These are phyloP conservation scores for Beta corolliflora DNA, from an alignment of 179 eudicot species.

Conservation along the genomic window DNA sequence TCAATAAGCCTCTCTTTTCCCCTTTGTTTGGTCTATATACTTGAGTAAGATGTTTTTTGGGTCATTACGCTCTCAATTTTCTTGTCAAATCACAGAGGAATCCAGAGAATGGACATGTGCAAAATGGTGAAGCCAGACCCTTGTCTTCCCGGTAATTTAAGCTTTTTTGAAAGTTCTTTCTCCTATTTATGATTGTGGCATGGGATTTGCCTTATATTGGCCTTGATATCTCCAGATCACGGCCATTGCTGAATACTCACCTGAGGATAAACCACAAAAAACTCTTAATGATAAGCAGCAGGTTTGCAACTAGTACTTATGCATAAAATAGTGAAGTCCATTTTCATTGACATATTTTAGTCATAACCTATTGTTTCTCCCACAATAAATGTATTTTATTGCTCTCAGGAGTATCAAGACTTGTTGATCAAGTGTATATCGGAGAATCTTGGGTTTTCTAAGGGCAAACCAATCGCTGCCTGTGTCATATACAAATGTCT, in stretches of 20 bases:
- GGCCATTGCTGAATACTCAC: constrained; percentile 48
- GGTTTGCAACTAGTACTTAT: constrained; percentile 43
- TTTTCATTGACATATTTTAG: neutral
- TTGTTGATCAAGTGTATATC: constrained; percentile 83
- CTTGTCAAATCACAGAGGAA: constrained; percentile 60
- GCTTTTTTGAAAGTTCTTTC: neutral
- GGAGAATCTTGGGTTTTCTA: constrained; percentile 85
- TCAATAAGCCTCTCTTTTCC: constrained; percentile 4
- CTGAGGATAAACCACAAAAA: constrained; percentile 93
- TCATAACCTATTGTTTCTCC: neutral
- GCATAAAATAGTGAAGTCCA: constrained; percentile 9
- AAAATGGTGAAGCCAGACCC: constrained; percentile 65
- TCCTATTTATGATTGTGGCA: neutral
- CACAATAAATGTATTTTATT: constrained; percentile 11
- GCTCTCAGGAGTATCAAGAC: constrained; percentile 86
- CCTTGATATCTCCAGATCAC: constrained; percentile 43
- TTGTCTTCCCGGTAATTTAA: constrained; percentile 47
- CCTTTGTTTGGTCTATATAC: neutral
- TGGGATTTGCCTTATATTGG: neutral
- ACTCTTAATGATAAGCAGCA: constrained; percentile 95
- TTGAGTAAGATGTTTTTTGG: neutral
- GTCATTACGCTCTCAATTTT: constrained; percentile 7
- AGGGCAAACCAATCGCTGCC: constrained; percentile 93
- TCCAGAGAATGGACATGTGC: constrained; percentile 72
- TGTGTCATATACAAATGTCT: constrained; percentile 90